Percentiles rank a stretch among this genome's conserved stretches.
Conservation (phyloP, 352 stramenopile species). For the Phytophthora chlamydospora region DNA sequence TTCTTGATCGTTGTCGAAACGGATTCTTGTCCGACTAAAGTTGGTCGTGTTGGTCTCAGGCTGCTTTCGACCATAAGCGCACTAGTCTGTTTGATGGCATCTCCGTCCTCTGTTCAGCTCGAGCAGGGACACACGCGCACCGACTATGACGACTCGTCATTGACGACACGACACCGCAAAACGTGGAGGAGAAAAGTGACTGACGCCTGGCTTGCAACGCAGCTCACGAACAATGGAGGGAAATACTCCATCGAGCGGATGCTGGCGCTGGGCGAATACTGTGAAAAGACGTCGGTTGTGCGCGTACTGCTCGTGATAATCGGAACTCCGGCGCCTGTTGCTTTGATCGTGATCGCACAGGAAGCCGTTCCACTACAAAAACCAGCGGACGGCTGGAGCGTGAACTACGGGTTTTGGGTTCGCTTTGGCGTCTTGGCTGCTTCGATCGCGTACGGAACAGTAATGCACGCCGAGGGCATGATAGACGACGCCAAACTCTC, state of each 20-base stretch:
- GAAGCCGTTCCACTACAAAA: slow-evolving; percentile 2
- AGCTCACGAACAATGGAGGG: slow-evolving; percentile 8
- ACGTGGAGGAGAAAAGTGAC: neutral
- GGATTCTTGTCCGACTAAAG: too few species aligned
- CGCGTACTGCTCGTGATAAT: neutral
- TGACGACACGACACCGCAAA: neutral
- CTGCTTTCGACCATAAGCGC: too few species aligned
- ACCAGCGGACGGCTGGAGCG: neutral
- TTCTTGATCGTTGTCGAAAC: too few species aligned
- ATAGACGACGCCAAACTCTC: neutral
- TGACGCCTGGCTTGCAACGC: slow-evolving; percentile 1
- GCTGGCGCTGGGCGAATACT: slow-evolving; percentile 37
- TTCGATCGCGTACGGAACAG: slow-evolving; percentile 12
- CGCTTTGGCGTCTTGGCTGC: slow-evolving; percentile 3
- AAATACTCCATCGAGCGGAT: slow-evolving; percentile 44
- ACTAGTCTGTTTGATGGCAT: too few species aligned
- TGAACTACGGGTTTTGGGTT: neutral
- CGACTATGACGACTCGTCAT: neutral
- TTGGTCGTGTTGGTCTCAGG: too few species aligned
- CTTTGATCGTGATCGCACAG: neutral
- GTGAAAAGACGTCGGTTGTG: neutral
- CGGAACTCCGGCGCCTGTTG: neutral
- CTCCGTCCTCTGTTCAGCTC: too few species aligned
- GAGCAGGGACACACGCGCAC: too few species aligned
- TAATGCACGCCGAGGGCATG: neutral